Evolutionary conservation across 2,329 filamentous ascomycete species (phyloP), one percentile per base, ranked within the genome.

Genomic region (Aspergillus latus): DNA sequence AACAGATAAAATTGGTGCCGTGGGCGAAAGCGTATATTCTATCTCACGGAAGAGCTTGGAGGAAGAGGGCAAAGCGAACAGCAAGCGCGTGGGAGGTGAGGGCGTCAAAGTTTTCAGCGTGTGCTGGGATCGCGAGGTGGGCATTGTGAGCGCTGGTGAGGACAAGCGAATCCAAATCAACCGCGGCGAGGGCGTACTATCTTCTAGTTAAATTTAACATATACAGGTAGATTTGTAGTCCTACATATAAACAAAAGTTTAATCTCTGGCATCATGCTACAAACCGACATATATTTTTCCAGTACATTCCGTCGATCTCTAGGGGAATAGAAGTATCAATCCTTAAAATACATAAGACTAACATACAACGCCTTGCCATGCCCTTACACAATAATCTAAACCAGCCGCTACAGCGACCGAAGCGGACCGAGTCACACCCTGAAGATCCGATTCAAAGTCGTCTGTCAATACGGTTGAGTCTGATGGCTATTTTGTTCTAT

Each of bases 81-180:
- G 64, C 57, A 84, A 83, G 68, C 81, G 81, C 13, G 80, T 86
- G 40, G 87, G 85, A 6, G 92, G 92, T 1, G 90, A 94, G 58
- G 92, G 92, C 21, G 84, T 88, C 60, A 97, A 97, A 82, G 91
- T 99, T 49, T 90, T 97, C 73, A 84, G 85, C 34, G 89, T 97
- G 4, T 83, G 81, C 57, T 99, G 94, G 94, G 90, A 97, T 73
- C 80, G 82, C 71, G 84, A 86, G 5, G 85, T 95, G 69, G 95
- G 94, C 1, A 93, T 99, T 70, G 88, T 97, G 44, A 95, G 90
- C 68, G 92, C 81, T 43, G 92, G 93, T 13, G 92, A 97, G 81
- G 94, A 99, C 71, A 96, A 94, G 78, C 87, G 85, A 78, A 87
- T 99, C 66, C 94, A 99, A 79, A 86, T 99, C 59, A 97, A 99